Base-by-base conservation (phyloP, 1,284 basidiomycete genomes). In the Cutaneotrichosporon daszewskae region DNA sequence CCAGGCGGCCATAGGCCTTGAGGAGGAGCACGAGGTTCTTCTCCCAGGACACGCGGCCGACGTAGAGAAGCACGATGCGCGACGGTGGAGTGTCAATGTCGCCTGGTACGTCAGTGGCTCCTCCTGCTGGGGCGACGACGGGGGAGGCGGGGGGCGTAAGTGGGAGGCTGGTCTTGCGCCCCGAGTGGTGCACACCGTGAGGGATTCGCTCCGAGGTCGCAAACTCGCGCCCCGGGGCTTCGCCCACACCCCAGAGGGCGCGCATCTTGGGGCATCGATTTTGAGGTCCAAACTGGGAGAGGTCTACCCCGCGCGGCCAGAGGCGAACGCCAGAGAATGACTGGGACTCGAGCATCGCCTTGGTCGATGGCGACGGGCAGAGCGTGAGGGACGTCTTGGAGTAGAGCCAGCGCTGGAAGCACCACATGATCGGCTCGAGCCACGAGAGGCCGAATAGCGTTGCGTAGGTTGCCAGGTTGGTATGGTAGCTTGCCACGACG, bases 1-100 rank as follows among this genome's bases (percentile, higher is more conserved):
- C 57, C 4, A 77, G 60, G 5, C 64, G 48, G 5, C 59, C 54
- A 55, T 75, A 76, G 1, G 77, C 74, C 37, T 73, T 67, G 37
- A 79, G 70, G 5, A 79, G 65, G 6, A 79, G 69, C n/a, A 73
- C 66, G 3, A 79, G 72, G 57, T 79, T 79, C 65, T 79, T 79
- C 60, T 79, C 78, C 75, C 76, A 78, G 3, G 74, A 75, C 62
- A 72, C 57, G 43, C 71, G 44, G 6, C 71, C 70, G 16, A 71
- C 69, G 50, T 68, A 74, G 37, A 69, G 67, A 10, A 65, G 54
- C 20, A 69, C 69, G 2, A 57, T 49, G 29, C 59, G 64, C n/a
- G 42, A 38, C 39, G 49, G 54, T 38, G 54, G 48, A 12, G 10
- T 14, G 17, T 25, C 28, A 26, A 14, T n/a, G 13, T 16, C 32